phyloP scores from a whole-genome alignment of 306 rosid species.

The Quercus dentata region DNA sequence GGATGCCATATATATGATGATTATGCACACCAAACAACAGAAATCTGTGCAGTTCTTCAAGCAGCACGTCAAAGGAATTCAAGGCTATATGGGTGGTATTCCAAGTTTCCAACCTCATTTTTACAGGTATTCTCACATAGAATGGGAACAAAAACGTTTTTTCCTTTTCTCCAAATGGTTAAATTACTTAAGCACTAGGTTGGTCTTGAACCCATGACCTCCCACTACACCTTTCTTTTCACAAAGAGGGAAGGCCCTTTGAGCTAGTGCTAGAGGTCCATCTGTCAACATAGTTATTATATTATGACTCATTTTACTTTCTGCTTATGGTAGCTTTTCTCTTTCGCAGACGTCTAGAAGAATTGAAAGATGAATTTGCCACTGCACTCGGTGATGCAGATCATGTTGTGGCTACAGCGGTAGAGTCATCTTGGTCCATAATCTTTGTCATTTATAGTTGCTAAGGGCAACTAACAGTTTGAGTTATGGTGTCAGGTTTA shows the following conservation, averaged over 20 bases:
- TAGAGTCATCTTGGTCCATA: not conserved
- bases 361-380: slow-evolving; percentile 23
- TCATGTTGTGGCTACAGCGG: slow-evolving; percentile 25
- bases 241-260: too few species aligned
- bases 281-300: not conserved
- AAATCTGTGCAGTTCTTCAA: slow-evolving; percentile 31
- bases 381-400: slow-evolving; percentile 20
- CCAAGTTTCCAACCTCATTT: slow-evolving; percentile 21
- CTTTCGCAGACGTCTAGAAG: slow-evolving; percentile 28
- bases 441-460: not conserved
- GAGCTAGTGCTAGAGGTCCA: too few species aligned
- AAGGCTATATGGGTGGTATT: slow-evolving; percentile 25
- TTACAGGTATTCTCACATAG: slow-evolving; percentile 15
- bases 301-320: not conserved
- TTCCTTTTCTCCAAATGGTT: too few species aligned
- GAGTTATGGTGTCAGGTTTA: slow-evolving; percentile 15
- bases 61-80: slow-evolving; percentile 24
- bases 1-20: slow-evolving; percentile 27
- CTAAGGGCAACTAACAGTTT: not conserved
- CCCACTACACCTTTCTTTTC: too few species aligned
- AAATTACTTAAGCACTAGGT: too few species aligned
- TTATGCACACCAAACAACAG: slow-evolving; percentile 39
- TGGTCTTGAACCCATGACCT: too few species aligned
- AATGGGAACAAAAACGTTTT: not conserved
- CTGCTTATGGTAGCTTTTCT: not conserved